phyloP scores from a whole-genome alignment of 2,329 filamentous ascomycete genomes.

The Pseudogymnoascus verrucosus region DNA sequence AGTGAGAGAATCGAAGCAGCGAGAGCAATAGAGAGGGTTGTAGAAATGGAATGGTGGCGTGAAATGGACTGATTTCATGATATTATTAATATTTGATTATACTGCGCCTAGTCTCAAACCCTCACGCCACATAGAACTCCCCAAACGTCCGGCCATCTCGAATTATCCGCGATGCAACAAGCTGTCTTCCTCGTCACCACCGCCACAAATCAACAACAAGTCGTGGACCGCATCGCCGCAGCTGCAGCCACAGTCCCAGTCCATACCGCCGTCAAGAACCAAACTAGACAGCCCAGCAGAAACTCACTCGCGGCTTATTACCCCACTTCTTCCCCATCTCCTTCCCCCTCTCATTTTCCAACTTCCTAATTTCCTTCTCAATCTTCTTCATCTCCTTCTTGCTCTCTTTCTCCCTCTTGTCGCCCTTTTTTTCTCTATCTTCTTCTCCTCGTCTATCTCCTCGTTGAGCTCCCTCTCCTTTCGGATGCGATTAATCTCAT shows the following conservation, averaged over 20 bases:
- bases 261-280: not conserved
- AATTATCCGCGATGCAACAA: not conserved
- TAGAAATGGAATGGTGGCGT: not conserved
- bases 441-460: constrained; percentile 6
- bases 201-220: not conserved
- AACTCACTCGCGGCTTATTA: constrained; percentile 8
- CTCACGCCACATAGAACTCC: not conserved
- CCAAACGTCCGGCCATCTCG: not conserved
- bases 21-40: not conserved
- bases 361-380: constrained; percentile 12
- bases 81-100: not conserved
- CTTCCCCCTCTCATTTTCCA: constrained; percentile 16
- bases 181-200: not conserved
- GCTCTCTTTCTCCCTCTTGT: no score
- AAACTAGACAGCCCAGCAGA: not conserved
- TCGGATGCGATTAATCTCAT: not conserved
- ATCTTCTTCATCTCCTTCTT: constrained; percentile 8
- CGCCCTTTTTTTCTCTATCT: not conserved
- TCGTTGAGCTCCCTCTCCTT: constrained; percentile 14
- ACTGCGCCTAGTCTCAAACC: not conserved
- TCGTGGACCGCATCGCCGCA: not conserved
- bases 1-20: not conserved
- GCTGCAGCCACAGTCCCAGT: not conserved
- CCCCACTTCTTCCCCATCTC: constrained; percentile 18
- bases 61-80: not conserved